Conservation (phyloP, 1,284 basidiomycete species). For the Apiotrichum mycotoxinovorans region DNA sequence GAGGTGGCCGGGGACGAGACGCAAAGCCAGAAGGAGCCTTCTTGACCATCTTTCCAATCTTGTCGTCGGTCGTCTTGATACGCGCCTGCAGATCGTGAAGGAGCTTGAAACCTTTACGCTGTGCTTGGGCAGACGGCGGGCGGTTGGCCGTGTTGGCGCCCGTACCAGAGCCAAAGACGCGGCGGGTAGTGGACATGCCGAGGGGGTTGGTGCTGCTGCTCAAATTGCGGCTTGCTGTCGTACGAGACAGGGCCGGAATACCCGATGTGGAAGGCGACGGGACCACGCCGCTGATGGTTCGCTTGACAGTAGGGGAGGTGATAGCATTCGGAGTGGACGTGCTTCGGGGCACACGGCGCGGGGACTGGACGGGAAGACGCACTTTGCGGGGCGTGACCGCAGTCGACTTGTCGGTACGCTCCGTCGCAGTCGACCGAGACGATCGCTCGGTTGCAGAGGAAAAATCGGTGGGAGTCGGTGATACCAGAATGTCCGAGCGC, state of each 20-base stretch:
- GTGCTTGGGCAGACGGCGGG: constrained; percentile 14
- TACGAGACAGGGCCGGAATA: constrained; percentile 34
- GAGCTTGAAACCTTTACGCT: constrained; percentile 38
- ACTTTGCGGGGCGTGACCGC: background rate
- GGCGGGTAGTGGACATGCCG: constrained; percentile 8
- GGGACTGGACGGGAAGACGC: background rate
- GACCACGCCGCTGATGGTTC: background rate
- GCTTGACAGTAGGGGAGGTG: constrained; percentile 20
- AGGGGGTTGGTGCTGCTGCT: constrained; percentile 16
- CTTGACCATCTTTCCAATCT: constrained; percentile 25
- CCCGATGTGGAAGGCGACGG: constrained; percentile 29
- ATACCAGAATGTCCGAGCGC: constrained; percentile 2
- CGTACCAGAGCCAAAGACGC: background rate
- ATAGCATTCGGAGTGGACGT: constrained; percentile 20
- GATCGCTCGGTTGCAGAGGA: background rate
- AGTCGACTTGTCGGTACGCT: constrained; percentile 3
- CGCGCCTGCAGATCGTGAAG: constrained; percentile 41
- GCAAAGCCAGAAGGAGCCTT: background rate
- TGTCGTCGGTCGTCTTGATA: constrained; percentile 42
- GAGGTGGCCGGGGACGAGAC: background rate
- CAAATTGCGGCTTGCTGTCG: constrained; percentile 39
- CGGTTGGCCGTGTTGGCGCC: background rate
- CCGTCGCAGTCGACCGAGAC: background rate
- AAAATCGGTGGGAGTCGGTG: constrained; percentile 2
- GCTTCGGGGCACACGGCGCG: constrained; percentile 12